A percentile compares a stretch with the other conserved stretches of the same genome.
These are phyloP conservation scores for Xerocomus amazonicus DNA, from an alignment of 1,284 basidiomycete genomes.

Conservation along the genomic window DNA sequence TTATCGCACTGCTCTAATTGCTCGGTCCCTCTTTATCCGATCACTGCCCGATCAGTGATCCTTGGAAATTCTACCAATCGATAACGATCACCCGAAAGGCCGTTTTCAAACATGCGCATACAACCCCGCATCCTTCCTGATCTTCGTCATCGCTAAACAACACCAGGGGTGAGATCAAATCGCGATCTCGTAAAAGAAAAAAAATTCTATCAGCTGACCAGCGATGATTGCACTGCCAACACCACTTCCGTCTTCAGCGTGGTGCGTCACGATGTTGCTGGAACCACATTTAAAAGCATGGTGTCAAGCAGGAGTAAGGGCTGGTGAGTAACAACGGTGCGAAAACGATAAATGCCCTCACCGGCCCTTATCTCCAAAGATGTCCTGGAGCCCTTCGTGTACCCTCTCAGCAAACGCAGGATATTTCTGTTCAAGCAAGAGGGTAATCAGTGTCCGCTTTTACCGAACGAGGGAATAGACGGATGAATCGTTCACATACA, in stretches of 20 bases:
- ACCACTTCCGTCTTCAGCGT: constrained; percentile 93
- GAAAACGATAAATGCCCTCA: constrained; percentile 32
- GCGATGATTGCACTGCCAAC: constrained; percentile 97
- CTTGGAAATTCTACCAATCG: background rate
- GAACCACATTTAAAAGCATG: background rate
- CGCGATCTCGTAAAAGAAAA: background rate
- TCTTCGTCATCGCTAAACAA: constrained; percentile 58
- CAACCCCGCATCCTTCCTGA: constrained; percentile 48
- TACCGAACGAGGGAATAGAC: background rate
- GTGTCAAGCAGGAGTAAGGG: background rate
- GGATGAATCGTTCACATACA: constrained; percentile 45
- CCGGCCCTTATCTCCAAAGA: constrained; percentile 93
- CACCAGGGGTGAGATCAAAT: background rate
- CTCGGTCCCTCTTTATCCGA: background rate
- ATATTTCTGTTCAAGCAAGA: constrained; percentile 69
- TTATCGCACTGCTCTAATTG: background rate
- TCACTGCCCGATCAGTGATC: background rate
- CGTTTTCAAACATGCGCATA: constrained; percentile 34
- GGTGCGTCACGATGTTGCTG: constrained; percentile 83
- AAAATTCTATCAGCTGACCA: constrained; percentile 46
- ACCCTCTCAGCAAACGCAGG: constrained; percentile 88
- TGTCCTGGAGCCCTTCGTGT: constrained; percentile 84
- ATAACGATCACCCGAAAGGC: background rate
- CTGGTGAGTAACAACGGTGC: background rate
- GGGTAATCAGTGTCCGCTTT: constrained; percentile 9